Evolutionary conservation across 208 protist species (phyloP), one percentile per base, ranked within the genome.

Genomic region (Leishmania gerbilli): DNA sequence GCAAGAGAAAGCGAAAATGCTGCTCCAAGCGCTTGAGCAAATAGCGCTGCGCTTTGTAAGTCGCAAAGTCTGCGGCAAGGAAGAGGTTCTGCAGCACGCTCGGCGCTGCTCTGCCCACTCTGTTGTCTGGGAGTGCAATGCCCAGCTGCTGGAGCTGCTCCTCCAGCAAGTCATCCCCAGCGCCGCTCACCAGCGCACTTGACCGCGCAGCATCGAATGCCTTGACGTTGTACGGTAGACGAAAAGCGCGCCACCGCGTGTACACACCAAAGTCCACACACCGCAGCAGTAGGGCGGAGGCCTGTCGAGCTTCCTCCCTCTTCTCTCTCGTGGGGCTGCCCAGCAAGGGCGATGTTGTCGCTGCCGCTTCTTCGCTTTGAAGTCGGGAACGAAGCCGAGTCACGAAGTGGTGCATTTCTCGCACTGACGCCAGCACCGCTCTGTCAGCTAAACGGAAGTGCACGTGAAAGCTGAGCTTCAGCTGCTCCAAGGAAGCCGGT

Each of bases 181-280:
- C 90, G n/a, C 86, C 86, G 62, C 88, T 85, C 19, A 76, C 89
- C 58, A 81, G n/a, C 31, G 80, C 34, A 45, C 53, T 55, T 3
- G 24, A 72, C 37, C 37, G 72, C 24, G 76, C 40, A 64, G 47
- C 71, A 31, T 92, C 78, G 2, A 87, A 82, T 1, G 80, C 81
- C 80, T 97, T 97, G 17, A 96, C 90, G 82, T 94, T 95, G 80
- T 96, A 97, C 40, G 94, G 94, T 34, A 97, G 87, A 17, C 94
- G 91, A 76, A 97, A 96, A 9, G 94, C 91, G 15, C 94, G 91
- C 91, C 92, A 97, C 3, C 94, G 90, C 2, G 90, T 88, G 87
- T 97, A 97, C 45, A 97, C 94, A n/a, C 90, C 88, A 79, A 95
- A 94, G 85, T 97, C 94, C 31, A 97, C 89, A 58, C 87, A 95